These are phyloP conservation scores for Suhomyces anneliseae DNA, from an alignment of 1,139 yeast genomes.

Conservation along the genomic window DNA sequence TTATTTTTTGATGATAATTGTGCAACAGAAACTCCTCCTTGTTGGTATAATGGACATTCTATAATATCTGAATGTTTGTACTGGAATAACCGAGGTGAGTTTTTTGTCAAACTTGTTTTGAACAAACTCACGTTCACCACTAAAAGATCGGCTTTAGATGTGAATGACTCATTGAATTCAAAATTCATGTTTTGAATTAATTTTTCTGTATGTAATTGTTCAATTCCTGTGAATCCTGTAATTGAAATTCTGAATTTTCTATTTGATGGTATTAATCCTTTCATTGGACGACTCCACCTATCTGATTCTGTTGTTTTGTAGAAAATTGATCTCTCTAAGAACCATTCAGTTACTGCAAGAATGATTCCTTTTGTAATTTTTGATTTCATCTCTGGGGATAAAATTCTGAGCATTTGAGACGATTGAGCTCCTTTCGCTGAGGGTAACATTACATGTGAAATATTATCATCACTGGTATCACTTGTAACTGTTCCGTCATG, in stretches of 20 bases:
- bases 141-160: constrained; percentile 59
- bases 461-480: constrained; percentile 21
- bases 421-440: constrained; percentile 34
- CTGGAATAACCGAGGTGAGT: constrained; percentile 40
- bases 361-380: constrained; percentile 26
- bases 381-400: constrained; percentile 23
- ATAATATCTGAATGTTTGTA: constrained; percentile 37
- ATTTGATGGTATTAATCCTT: constrained; percentile 34
- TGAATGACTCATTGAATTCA: constrained; percentile 51
- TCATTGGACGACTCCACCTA: constrained; percentile 71
- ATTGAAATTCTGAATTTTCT: constrained; percentile 54
- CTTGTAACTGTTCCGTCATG: constrained; percentile 42
- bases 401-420: constrained; percentile 23
- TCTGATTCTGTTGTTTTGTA: constrained; percentile 57
- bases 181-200: constrained; percentile 56
- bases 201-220: constrained; percentile 70
- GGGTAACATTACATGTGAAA: constrained; percentile 45
- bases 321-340: constrained; percentile 73
- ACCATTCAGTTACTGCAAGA: constrained; percentile 73
- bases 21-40: constrained; percentile 33
- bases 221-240: constrained; percentile 85
- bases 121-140: constrained; percentile 61
- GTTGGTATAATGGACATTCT: constrained; percentile 37
- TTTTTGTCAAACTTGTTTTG: constrained; percentile 30
- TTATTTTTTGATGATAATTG: constrained; percentile 51